phyloP scores from a whole-genome alignment of 805 yeast genomes.

The Wickerhamomyces alni region DNA sequence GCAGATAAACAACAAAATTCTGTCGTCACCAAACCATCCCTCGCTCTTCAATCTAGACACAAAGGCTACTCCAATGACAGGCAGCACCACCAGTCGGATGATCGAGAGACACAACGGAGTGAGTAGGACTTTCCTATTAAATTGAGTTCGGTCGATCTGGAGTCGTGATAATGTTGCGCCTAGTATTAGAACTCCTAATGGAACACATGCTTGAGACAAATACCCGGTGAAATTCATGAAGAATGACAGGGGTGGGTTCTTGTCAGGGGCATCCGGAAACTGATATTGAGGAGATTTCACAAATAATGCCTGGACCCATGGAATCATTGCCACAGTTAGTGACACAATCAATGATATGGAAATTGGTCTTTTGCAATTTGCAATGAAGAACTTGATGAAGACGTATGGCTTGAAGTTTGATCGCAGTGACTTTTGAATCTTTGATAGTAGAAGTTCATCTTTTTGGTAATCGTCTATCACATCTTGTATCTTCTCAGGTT shows the following conservation, averaged over 20 bases:
- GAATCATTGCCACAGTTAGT: conserved; percentile 61
- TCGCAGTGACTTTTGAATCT: neutral
- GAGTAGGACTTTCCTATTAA: conserved; percentile 53
- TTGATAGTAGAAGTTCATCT: neutral
- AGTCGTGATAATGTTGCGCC: conserved; percentile 85
- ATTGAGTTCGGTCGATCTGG: conserved; percentile 35
- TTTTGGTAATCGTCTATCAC: neutral
- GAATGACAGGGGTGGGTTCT: conserved; percentile 74
- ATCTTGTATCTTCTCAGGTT: neutral
- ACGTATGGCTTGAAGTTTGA: neutral
- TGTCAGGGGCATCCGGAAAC: conserved; percentile 73
- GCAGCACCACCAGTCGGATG: conserved; percentile 61
- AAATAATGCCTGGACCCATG: conserved; percentile 73
- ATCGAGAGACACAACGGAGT: conserved; percentile 52
- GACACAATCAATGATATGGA: conserved; percentile 65
- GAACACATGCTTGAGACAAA: conserved; percentile 82
- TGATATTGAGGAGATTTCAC: conserved; percentile 36
- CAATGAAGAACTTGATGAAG: conserved; percentile 1
- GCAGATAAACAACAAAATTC: conserved; percentile 61
- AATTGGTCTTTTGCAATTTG: conserved; percentile 60
- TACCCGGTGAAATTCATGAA: conserved; percentile 71
- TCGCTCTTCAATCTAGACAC: conserved; percentile 53
- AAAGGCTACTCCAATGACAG: conserved; percentile 67
- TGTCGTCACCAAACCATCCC: conserved; percentile 51
- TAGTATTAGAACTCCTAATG: conserved; percentile 68